Evolutionary conservation across 129 eudicot genomes (phyloP).

Genomic region (Silybum marianum): DNA sequence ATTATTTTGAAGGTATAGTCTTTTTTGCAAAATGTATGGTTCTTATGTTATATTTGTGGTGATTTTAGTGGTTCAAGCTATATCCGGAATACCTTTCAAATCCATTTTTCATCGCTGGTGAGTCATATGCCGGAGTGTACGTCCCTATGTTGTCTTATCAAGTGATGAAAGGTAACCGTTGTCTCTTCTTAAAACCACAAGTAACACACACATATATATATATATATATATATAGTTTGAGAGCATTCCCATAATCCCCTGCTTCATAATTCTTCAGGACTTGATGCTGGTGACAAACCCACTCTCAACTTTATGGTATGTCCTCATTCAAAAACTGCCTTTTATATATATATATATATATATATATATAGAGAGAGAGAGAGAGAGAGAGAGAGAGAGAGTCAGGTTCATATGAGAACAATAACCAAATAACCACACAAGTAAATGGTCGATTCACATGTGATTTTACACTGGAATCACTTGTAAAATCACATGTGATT

Average conservation of each 20-base stretch:
- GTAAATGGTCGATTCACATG: too few relatives aligned
- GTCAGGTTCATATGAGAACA: too few relatives aligned
- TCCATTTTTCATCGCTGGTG: slow-evolving; percentile 85
- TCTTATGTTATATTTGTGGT: slow-evolving; percentile 13
- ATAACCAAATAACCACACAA: too few relatives aligned
- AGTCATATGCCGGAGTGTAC: slow-evolving; percentile 95
- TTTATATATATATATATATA: not conserved
- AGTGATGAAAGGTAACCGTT: slow-evolving; percentile 71
- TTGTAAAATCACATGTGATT: too few relatives aligned
- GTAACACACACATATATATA: too few relatives aligned
- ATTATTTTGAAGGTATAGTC: not conserved
- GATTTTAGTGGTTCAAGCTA: slow-evolving; percentile 84
- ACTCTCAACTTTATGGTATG: slow-evolving; percentile 79
- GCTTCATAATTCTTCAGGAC: slow-evolving; percentile 49
- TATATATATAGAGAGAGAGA: too few relatives aligned
- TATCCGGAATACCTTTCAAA: slow-evolving; percentile 78
- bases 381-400: too few relatives aligned
- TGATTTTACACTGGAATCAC: too few relatives aligned
- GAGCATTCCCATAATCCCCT: slow-evolving; percentile 2
- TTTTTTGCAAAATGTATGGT: not conserved
- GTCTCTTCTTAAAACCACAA: slow-evolving; percentile 16
- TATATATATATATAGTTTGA: slow-evolving; percentile 13
- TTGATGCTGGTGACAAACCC: slow-evolving; percentile 88
- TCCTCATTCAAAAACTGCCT: not conserved
- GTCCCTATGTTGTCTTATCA: slow-evolving; percentile 89